phyloP scores from a whole-genome alignment of 2,329 filamentous ascomycete genomes.

The Penicillium italicum region DNA sequence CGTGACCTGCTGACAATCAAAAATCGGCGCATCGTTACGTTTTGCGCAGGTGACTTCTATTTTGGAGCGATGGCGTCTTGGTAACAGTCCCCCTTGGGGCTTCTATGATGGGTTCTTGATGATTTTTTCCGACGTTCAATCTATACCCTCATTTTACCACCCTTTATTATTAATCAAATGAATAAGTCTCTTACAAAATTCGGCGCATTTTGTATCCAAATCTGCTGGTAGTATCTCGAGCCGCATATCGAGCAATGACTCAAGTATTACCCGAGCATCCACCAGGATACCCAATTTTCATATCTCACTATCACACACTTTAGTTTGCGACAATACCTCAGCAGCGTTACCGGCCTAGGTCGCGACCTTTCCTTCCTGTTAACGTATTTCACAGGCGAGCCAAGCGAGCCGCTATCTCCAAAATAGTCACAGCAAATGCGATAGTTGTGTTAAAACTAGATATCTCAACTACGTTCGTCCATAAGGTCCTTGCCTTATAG shows the following conservation, averaged over 20 bases:
- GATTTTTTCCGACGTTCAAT: slow-evolving; percentile 2
- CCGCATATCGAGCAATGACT: neutral
- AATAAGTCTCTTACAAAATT: neutral
- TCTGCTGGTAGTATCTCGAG: neutral
- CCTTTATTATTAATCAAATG: neutral
- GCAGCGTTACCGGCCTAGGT: neutral
- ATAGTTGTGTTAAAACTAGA: too few relatives aligned
- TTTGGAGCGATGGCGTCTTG: slow-evolving; percentile 8
- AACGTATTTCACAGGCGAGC: too few relatives aligned
- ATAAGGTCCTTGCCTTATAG: too few relatives aligned
- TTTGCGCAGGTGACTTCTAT: neutral
- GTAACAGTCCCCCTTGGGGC: neutral
- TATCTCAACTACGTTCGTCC: too few relatives aligned
- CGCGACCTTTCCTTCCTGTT: too few relatives aligned
- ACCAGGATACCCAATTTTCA: neutral
- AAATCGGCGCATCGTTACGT: slow-evolving; percentile 8
- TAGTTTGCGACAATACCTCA: neutral
- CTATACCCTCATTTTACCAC: slow-evolving; percentile 10
- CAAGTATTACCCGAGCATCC: neutral
- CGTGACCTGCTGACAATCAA: slow-evolving; percentile 4
- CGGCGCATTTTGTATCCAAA: neutral
- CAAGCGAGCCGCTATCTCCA: too few relatives aligned
- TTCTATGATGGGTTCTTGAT: neutral
- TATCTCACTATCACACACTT: neutral
- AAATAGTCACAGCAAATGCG: too few relatives aligned